Evolutionary conservation across 2,329 filamentous ascomycete species (phyloP), one percentile per base, ranked within the genome.

Genomic region (Xylariaceae sp.): DNA sequence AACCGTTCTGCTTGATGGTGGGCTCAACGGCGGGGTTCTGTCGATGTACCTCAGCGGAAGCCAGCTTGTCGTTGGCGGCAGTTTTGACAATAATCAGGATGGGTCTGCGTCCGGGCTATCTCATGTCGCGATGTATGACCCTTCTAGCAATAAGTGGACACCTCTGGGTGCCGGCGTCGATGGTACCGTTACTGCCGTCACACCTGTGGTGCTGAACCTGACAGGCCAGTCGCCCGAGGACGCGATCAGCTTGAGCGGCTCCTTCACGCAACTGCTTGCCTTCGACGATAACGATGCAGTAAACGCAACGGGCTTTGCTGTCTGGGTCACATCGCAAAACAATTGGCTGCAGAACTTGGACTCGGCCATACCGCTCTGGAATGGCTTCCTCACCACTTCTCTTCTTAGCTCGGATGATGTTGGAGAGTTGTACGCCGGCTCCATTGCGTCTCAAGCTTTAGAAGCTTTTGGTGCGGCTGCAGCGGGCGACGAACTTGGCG

Each of bases 261-360:
- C 77, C 39, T 98, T 98, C 57, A 71, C 74, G 12, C 66, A 77
- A 34, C 76, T 94, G 40, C 71, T 80, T 18, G 73, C 71, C 0
- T 90, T 87, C 47, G 76, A 65, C 22, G 67, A 67, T 43, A 80
- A 80, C 44, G 57, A 68, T 5, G 72, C 77, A 8, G 68, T 80
- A 18, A 50, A 71, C 7, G 83, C 79, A 1, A 60, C 76, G 32
- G 88, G 89, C 2, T 87, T 98, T 50, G 90, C 87, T 11, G 69
- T 96, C 23, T 98, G 92, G 92, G 81, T 96, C 6, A 85, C 85
- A 3, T 93, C 88, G 3, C 69, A 73, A 41, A 72, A 70, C 37
- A 92, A 92, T 54, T 98, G 92, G 92, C 68, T 98, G 12, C 77
- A 87, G 52, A 92, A 93, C 46, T 63, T 95, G 13, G 59, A 77